phyloP scores from a whole-genome alignment of 2,329 filamentous ascomycete species.

The Cladosporium oxysporum region DNA sequence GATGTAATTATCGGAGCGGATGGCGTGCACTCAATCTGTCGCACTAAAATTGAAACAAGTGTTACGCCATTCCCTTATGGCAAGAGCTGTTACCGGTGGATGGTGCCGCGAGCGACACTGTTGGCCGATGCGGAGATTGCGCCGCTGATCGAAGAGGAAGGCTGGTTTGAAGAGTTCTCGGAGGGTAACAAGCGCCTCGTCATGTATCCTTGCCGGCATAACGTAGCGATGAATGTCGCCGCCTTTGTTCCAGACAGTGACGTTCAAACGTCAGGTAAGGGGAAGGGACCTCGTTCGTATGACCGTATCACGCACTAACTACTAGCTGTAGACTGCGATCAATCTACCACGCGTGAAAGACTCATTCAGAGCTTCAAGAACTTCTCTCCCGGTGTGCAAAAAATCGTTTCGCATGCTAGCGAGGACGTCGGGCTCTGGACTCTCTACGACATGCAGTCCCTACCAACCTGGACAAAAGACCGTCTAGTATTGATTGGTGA shows the following conservation, averaged over 20 bases:
- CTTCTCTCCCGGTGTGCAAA: neutral
- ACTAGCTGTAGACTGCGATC: neutral
- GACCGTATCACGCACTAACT: too few relatives aligned
- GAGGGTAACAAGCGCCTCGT: neutral
- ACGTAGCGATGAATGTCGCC: constrained; percentile 3
- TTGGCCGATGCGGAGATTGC: neutral
- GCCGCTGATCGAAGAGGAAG: neutral
- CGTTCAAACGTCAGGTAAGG: neutral
- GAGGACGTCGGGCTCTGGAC: constrained; percentile 1
- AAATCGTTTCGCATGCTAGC: neutral
- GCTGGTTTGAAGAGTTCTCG: constrained; percentile 8
- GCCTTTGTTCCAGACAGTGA: constrained; percentile 3
- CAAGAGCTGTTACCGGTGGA: constrained; percentile 60
- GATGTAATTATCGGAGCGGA: constrained; percentile 25
- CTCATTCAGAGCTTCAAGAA: neutral
- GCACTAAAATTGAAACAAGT: constrained; percentile 27
- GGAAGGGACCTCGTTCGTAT: too few relatives aligned
- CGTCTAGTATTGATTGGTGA: constrained; percentile 13
- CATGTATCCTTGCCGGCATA: constrained; percentile 1
- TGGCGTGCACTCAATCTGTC: constrained; percentile 27
- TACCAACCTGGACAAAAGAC: neutral
- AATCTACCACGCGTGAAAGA: neutral
- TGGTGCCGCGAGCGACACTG: constrained; percentile 43
- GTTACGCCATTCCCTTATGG: constrained; percentile 41
- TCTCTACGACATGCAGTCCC: neutral